Evolutionary conservation across 2,329 filamentous ascomycete species (phyloP).

Genomic region (Microdochium nivale): DNA sequence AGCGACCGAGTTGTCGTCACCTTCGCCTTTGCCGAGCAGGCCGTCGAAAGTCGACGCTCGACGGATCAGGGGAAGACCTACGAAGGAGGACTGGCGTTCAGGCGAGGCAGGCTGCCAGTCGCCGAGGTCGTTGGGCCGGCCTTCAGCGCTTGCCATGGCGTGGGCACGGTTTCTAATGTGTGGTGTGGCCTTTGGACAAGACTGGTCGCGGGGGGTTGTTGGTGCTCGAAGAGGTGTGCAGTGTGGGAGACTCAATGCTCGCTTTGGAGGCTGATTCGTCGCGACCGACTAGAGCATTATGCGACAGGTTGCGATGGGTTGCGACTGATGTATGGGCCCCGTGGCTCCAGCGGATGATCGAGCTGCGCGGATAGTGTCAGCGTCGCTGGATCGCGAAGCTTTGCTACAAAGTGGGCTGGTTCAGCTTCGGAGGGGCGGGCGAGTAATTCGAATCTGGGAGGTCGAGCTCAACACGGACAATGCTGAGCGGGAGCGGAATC

Average conservation of each 20-base stretch:
- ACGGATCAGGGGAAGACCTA: slow-evolving; percentile 49
- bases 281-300: neutral
- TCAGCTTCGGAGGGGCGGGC: too few relatives aligned
- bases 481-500: too few relatives aligned
- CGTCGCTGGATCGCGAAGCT: too few relatives aligned
- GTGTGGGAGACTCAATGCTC: neutral
- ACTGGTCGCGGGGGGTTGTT: neutral
- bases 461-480: too few relatives aligned
- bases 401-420: too few relatives aligned
- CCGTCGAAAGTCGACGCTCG: slow-evolving; percentile 47
- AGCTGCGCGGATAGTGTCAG: too few relatives aligned
- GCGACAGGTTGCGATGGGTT: neutral
- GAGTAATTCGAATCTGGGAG: too few relatives aligned
- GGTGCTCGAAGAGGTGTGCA: neutral
- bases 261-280: neutral
- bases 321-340: too few relatives aligned
- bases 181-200: neutral
- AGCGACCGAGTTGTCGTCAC: slow-evolving; percentile 20
- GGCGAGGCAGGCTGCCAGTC: slow-evolving; percentile 14
- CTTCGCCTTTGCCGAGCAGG: slow-evolving; percentile 25
- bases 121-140: neutral
- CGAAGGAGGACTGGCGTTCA: slow-evolving; percentile 40
- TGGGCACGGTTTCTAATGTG: neutral
- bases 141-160: neutral
- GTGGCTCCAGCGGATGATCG: too few relatives aligned